Evolutionary conservation across 345 rosid genomes (phyloP), one percentile per base, ranked within the genome.

Genomic region (Eucalyptus brandiana): DNA sequence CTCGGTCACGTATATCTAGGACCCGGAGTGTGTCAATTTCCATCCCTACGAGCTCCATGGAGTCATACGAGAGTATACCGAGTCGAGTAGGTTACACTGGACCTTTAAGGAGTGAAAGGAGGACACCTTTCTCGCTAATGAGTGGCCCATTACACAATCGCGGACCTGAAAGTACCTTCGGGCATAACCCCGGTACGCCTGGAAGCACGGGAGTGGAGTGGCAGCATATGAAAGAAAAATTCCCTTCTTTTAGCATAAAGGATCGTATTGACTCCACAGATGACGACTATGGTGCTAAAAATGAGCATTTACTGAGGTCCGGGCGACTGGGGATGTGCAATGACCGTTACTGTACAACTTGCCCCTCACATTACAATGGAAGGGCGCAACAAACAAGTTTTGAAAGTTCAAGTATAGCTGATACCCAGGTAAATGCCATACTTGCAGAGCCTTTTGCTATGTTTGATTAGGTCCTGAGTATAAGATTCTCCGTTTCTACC

Each of bases 301-400:
- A 97, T 90, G 93, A 93, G 65, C 94, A 97, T 94, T 91, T 97
- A 89, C 62, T 96, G 91, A 95, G 96, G 93, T 97, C 99, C 91
- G 99, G 99, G 21, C 96, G 93, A 80, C 88, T 95, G 87, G 99
- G 99, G 13, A 95, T 94, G 96, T 97, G 99, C 90, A 93, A 93
- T 91, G 97, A 96, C 93, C 99, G 98, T 89, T 97, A 96, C 89
- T 97, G 99, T 92, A 97, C 99, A 30, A 95, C 96, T 88, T 97
- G 99, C 86, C 99, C 98, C 54, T 91, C 95, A 18, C 92, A 90
- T 89, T 95, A 95, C 94, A 93, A 92, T 87, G 90, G 92, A 89
- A 89, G 93, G 69, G 89, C 90, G 42, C 92, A 90, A 53, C 90
- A 90, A 37, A 94, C 91, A 32, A 44, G 81, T 83, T 88, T 92